Base-by-base conservation (phyloP, 148 eudicot species). In the Rhododendron williamsianum region DNA sequence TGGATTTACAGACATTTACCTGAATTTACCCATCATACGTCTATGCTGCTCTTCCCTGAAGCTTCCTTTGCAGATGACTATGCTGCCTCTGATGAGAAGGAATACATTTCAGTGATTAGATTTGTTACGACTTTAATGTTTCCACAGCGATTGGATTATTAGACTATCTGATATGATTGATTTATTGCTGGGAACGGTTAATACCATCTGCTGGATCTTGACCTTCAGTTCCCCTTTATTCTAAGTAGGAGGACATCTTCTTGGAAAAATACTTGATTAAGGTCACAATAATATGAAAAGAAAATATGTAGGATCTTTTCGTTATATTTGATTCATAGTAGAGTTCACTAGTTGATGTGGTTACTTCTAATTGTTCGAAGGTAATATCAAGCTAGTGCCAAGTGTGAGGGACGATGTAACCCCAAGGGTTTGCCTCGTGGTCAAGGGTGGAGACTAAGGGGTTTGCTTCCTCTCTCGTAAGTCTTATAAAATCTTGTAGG, bases 11-110 rank as follows among this genome's bases (percentile, higher is more conserved):
- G 30, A 30, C 30, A 84, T 80, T 83, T 86, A 82, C 87, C 93
- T 3, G 87, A 83, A 80, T 94, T 85, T 76, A 80, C 84, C 49
- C 27, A 12, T 87, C 86, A 87, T 52, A 38, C 35, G 25, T 46
- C 79, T 58, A 35, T 15, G 5, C 72, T 43, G 56, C 73, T 56
- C 19, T 85, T 72, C 51, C 48, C 87, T 35, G 82, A 87, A 89
- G 69, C 81, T 87, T 52, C 63, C 9, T 38, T 88, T 81, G 87
- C 82, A 87, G 80, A 89, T 89, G 87, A 83, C 83, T 89, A 8
- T 0, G 41, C 77, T 30, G 60, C 77, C 77, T 82, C 25, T 18
- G 27, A 69, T 69, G 84, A 69, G 13, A 83, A 45, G 2, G 13
- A 83, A 27, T 69, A 82, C 30, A 36, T 12, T 63, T 48, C 27